Evolutionary conservation across 139 green algal species (phyloP).

Genomic region (Tetraselmis chui): DNA sequence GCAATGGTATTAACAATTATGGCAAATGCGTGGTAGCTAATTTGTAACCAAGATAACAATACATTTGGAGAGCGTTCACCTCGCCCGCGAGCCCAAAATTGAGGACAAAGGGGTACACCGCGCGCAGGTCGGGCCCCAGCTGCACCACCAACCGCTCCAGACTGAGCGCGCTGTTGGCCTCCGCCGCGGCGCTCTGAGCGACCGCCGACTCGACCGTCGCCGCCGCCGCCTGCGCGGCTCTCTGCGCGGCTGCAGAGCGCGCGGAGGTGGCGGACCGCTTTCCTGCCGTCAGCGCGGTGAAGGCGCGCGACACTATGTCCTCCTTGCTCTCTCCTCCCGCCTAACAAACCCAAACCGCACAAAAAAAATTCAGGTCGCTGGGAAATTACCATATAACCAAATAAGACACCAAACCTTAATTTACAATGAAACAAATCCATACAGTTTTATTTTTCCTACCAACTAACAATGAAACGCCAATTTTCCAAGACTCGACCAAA

Average conservation of each 20-base stretch:
- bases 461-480: no score
- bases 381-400: no score
- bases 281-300: constrained; percentile 54
- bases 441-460: no score
- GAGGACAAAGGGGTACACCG: constrained; percentile 86
- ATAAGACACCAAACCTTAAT: no score
- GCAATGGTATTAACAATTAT: no score
- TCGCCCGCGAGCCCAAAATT: constrained; percentile 72
- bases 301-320: constrained; percentile 51
- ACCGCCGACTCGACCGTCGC: constrained; percentile 5
- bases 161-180: constrained; percentile 4
- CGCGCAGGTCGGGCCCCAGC: constrained; percentile 82
- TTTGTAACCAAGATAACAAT: no score
- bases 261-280: neutral
- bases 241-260: neutral
- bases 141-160: constrained; percentile 46
- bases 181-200: neutral
- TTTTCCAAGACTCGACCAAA: no score
- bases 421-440: no score
- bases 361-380: no score
- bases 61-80: no score
- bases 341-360: no score
- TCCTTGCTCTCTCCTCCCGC: constrained; percentile 1
- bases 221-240: neutral
- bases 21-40: no score